phyloP scores from a whole-genome alignment of 257 asterid species.

The Nyctanthes arbortristis region DNA sequence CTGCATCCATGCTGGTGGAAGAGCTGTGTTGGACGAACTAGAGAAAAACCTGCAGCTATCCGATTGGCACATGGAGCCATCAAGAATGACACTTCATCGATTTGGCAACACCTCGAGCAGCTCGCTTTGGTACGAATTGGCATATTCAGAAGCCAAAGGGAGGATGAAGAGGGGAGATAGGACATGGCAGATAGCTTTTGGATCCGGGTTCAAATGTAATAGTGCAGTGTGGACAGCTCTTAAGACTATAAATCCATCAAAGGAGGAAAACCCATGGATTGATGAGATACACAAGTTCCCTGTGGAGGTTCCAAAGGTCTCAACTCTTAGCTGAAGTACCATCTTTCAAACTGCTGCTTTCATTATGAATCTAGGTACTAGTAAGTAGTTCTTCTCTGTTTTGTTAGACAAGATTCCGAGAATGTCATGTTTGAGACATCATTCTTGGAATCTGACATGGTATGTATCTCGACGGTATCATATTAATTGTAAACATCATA shows the following conservation, averaged over 20 bases:
- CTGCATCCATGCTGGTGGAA: neutral
- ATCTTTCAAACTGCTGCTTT: neutral
- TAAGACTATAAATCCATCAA: neutral
- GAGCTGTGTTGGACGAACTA: conserved; percentile 1
- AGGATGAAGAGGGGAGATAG: neutral
- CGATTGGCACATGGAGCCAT: conserved; percentile 1
- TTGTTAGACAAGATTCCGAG: neutral
- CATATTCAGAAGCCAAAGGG: conserved; percentile 3
- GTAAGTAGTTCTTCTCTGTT: conserved; percentile 3
- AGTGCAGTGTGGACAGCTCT: neutral
- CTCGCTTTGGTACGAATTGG: conserved; percentile 5
- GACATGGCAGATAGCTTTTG: conserved; percentile 1
- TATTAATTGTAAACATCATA: conserved; percentile 5
- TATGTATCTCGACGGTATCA: conserved; percentile 16
- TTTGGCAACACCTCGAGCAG: neutral
- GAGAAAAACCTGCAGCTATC: neutral
- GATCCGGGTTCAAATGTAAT: conserved; percentile 4
- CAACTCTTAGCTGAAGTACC: neutral
- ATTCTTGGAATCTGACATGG: neutral
- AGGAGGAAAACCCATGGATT: neutral
- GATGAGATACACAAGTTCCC: conserved; percentile 1
- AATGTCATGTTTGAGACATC: neutral
- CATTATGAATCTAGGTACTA: neutral
- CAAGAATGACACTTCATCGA: neutral
- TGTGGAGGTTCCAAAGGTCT: neutral